Percentiles rank a stretch among this genome's conserved stretches.
Conservation (phyloP, 139 green algal genomes). For the Choricystis sp. region DNA sequence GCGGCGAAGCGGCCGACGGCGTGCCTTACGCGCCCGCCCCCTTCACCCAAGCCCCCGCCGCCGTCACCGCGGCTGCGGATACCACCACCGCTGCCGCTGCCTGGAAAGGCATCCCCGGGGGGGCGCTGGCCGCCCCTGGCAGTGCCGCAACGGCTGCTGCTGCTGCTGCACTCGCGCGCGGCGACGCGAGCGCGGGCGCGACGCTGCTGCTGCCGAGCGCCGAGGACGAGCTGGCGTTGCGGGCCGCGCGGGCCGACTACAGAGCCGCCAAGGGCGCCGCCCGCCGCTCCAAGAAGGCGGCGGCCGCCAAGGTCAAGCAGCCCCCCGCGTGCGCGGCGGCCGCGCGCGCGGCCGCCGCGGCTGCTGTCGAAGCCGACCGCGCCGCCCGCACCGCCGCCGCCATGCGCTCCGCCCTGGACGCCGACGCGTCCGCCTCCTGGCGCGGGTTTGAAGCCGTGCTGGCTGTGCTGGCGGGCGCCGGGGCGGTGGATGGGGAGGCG, state of each 20-base stretch:
- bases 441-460: slow-evolving; percentile 32
- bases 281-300: neutral
- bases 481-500: slow-evolving; percentile 20
- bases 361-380: neutral
- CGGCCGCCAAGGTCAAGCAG: neutral
- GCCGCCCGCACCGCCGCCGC: neutral
- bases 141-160: neutral
- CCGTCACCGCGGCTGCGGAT: neutral
- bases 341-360: neutral
- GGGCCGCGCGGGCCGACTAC: neutral
- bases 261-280: no score
- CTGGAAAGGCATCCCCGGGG: neutral
- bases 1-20: neutral
- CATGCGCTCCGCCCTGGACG: slow-evolving; percentile 21
- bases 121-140: neutral
- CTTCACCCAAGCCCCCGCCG: no score
- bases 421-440: slow-evolving; percentile 20
- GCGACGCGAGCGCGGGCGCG: neutral
- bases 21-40: neutral
- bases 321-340: no score
- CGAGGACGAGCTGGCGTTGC: neutral
- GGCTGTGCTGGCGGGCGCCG: slow-evolving; percentile 30
- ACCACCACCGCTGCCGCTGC: neutral
- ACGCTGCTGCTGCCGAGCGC: neutral
- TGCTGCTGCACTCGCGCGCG: neutral